These are phyloP conservation scores for Salvia rosmarinus DNA, from an alignment of 257 asterid species.

Conservation along the genomic window DNA sequence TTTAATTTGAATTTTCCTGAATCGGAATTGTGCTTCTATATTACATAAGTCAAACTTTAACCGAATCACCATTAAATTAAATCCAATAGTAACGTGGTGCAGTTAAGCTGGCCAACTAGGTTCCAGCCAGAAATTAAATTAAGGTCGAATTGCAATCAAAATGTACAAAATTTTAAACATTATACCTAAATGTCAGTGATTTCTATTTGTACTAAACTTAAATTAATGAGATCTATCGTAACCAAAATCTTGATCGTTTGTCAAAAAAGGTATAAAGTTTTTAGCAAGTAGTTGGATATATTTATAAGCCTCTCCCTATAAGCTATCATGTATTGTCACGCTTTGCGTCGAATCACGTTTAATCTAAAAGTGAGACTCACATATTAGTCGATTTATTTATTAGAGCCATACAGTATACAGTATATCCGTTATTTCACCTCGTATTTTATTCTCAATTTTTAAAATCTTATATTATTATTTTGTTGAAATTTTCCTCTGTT, in stretches of 20 bases:
- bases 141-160: not conserved
- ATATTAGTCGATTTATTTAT: not conserved
- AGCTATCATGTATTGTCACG: not conserved
- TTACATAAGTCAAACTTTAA: not conserved
- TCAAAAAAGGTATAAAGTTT: conserved; percentile 11
- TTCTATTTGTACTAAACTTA: conserved; percentile 20
- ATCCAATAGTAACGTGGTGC: not conserved
- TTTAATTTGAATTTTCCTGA: too few relatives aligned
- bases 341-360: too few relatives aligned
- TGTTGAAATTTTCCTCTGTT: too few relatives aligned
- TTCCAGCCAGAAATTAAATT: conserved; percentile 8
- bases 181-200: not conserved
- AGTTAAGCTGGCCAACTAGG: conserved; percentile 19
- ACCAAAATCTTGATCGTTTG: conserved; percentile 2
- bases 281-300: not conserved
- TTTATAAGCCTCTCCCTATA: not conserved
- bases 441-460: not conserved
- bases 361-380: too few relatives aligned
- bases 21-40: not conserved
- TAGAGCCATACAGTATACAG: not conserved
- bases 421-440: not conserved
- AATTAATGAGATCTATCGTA: not conserved
- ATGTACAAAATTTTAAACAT: not conserved
- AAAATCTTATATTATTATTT: too few relatives aligned
- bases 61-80: not conserved